phyloP scores from a whole-genome alignment of 140 eudicot genomes.

The Senecio squalidus region DNA sequence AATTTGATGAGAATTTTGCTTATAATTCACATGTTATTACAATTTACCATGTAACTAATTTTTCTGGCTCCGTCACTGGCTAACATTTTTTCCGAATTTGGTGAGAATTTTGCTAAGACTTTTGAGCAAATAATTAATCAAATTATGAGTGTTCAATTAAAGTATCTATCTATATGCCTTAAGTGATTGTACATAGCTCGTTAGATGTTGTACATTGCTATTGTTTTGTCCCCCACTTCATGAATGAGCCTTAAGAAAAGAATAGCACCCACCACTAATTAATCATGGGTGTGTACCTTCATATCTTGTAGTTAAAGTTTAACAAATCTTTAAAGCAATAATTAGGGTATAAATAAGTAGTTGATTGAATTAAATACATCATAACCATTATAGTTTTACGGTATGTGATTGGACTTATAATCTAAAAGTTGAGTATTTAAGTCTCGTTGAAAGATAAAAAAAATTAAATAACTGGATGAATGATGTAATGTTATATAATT shows the following conservation, averaged over 20 bases:
- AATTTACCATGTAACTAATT: too few relatives aligned
- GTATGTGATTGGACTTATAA: too few relatives aligned
- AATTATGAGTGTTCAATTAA: constrained; percentile 3
- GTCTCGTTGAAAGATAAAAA: too few relatives aligned
- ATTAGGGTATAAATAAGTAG: constrained; percentile 17
- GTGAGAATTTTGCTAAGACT: constrained; percentile 14
- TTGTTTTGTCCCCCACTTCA: constrained; percentile 28
- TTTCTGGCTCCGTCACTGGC: not conserved
- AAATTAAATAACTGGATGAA: too few relatives aligned
- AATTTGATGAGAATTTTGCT: constrained; percentile 17
- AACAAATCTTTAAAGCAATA: constrained; percentile 26
- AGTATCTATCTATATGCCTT: constrained; percentile 15
- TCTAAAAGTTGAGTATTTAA: too few relatives aligned
- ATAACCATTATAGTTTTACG: too few relatives aligned
- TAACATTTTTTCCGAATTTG: constrained; percentile 11
- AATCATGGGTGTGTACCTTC: constrained; percentile 37
- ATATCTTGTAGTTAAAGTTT: constrained; percentile 46
- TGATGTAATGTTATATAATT: too few relatives aligned
- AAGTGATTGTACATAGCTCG: constrained; percentile 9
- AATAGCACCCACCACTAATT: constrained; percentile 27
- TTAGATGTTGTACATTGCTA: constrained; percentile 21
- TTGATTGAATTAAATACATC: constrained; percentile 16
- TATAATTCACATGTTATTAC: too few relatives aligned
- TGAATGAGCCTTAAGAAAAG: constrained; percentile 23
- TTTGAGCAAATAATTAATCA: constrained; percentile 14